Evolutionary conservation across 805 yeast genomes (phyloP).

Genomic region (Sugiyamaella americana): DNA sequence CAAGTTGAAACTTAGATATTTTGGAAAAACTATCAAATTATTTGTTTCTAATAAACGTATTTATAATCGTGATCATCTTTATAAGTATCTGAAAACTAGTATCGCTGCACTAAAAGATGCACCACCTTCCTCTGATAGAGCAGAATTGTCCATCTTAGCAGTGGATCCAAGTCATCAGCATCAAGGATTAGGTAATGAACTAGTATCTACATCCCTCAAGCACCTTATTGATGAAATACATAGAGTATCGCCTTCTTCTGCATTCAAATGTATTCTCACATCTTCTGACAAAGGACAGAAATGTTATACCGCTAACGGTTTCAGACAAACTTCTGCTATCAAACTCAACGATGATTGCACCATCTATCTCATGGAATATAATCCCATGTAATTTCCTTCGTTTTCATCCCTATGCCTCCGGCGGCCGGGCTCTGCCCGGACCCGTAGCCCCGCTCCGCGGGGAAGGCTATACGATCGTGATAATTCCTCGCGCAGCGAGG

Average conservation of each 20-base stretch:
- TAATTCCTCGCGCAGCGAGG: too few relatives aligned
- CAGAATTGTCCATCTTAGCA: neutral
- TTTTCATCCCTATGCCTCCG: too few relatives aligned
- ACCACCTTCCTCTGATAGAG: neutral
- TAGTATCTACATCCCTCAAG: neutral
- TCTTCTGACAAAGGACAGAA: neutral
- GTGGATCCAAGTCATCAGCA: slow-evolving; percentile 4
- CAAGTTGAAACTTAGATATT: neutral
- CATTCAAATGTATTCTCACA: neutral
- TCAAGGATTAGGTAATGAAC: slow-evolving; percentile 3
- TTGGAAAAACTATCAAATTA: neutral
- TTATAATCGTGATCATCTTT: neutral
- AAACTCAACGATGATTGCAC: too few relatives aligned
- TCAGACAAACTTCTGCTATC: neutral
- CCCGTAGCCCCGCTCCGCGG: too few relatives aligned
- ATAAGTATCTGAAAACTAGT: too few relatives aligned
- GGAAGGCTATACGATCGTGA: too few relatives aligned
- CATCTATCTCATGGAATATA: too few relatives aligned
- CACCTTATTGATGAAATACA: neutral
- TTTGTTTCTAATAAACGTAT: neutral
- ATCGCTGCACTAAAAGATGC: neutral
- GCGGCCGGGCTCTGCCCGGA: too few relatives aligned
- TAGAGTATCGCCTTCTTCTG: neutral
- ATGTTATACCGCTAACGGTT: neutral
- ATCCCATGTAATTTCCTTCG: too few relatives aligned